Percentiles rank a stretch among this genome's conserved stretches.
These are phyloP conservation scores for Quercus variabilis DNA, from an alignment of 306 rosid genomes.

Conservation along the genomic window DNA sequence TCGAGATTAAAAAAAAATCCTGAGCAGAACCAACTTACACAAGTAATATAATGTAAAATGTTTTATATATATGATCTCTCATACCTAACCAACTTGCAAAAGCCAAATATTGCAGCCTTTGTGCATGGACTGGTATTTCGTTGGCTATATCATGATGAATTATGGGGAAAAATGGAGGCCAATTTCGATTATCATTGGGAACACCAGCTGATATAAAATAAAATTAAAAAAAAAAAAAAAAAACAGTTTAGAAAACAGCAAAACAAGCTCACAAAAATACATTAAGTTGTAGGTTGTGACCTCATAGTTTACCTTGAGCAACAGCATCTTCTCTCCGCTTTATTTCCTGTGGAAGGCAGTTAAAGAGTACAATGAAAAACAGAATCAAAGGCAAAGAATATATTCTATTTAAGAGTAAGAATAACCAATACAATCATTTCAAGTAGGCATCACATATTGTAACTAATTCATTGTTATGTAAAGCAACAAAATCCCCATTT, in stretches of 20 bases:
- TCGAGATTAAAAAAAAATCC: neutral
- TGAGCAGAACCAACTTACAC: neutral
- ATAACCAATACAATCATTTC: neutral
- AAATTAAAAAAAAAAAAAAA: neutral
- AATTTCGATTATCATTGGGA: slow-evolving; percentile 76
- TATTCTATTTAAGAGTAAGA: slow-evolving; percentile 8
- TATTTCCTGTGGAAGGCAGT: slow-evolving; percentile 59
- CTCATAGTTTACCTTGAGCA: slow-evolving; percentile 46
- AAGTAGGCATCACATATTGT: neutral
- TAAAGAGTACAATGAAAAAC: neutral
- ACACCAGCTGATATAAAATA: slow-evolving; percentile 57
- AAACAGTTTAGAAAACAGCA: slow-evolving; percentile 8
- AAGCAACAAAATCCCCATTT: slow-evolving; percentile 16
- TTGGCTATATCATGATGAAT: slow-evolving; percentile 98
- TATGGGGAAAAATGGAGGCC: slow-evolving; percentile 96
- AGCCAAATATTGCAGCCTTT: slow-evolving; percentile 91
- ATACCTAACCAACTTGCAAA: slow-evolving; percentile 99
- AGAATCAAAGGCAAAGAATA: slow-evolving; percentile 20
- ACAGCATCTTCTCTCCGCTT: slow-evolving; percentile 88
- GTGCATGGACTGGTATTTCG: slow-evolving; percentile 95
- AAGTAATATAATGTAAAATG: slow-evolving; percentile 4
- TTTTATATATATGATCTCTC: slow-evolving; percentile 16
- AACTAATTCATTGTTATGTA: neutral
- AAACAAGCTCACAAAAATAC: neutral
- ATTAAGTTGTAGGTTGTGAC: slow-evolving; percentile 1